Evolutionary conservation across 257 asterid species (phyloP), one percentile per base, ranked within the genome.

Genomic region (Plantago major): DNA sequence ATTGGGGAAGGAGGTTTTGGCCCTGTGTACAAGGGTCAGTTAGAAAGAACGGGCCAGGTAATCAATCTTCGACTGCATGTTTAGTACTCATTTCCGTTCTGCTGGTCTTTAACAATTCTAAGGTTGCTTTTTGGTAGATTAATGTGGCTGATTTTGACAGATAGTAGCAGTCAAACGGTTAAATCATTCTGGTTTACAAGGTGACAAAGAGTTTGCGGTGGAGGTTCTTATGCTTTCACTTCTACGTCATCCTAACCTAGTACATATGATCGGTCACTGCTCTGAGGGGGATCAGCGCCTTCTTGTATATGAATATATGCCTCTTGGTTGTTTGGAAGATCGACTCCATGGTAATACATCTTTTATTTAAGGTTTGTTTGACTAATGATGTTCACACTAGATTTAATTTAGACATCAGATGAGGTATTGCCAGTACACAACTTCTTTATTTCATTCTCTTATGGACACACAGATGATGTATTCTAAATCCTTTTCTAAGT

Each of bases 1-100:
- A 33, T 82, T 44, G 85, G 89, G 40, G 68, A 74, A 70, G 85
- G 85, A 15, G 81, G 88, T 54, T 79, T 82, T 42, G 88, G 88
- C 43, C 44, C 77, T n/a, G 85, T 82, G 11, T 75, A 58, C 68
- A 70, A 60, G 64, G 81, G 87, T 46, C 18, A 46, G 12, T 30
- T 77, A 26, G 73, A 46, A 42, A 49, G 14, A 37, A 75, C 58
- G 15, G 69, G 73, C 51, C 82, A 73, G 82, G 85, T 79, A 64
- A 58, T 63, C 47, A 18, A 52, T 11, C 10, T 9, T 64, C 30
- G 19, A n/a, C 43, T 19, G 26, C 2, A 5, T n/a, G 45, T 7
- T 42, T 28, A 12, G 11, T 15, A 10, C 16, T 19, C 38, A 46
- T 47, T 14, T 40, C 7, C 7, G 11, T 3, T 42, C 42, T 11